A percentile compares a stretch with the other conserved stretches of the same genome.
These are phyloP conservation scores for Phytophthora melonis DNA, from an alignment of 352 stramenopile genomes.

Conservation along the genomic window DNA sequence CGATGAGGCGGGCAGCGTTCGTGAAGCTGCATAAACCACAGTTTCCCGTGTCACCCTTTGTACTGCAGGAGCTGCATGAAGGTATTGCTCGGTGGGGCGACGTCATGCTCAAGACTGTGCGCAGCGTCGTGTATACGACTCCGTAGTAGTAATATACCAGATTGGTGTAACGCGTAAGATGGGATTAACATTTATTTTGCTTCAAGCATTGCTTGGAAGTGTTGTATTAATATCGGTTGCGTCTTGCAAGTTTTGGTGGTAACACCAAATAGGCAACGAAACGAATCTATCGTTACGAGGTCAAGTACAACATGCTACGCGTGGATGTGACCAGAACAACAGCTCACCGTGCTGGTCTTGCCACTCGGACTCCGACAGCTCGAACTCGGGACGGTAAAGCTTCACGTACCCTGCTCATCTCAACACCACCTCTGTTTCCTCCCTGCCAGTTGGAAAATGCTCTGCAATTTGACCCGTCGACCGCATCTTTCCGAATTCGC, in stretches of 20 bases:
- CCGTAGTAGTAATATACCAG: conserved; percentile 11
- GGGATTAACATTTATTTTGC: no score
- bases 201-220: no score
- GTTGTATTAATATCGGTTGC: no score
- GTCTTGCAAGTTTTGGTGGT: no score
- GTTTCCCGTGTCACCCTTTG: conserved; percentile 31
- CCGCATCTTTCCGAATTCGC: no score
- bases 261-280: no score
- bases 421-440: no score
- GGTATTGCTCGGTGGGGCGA: conserved; percentile 42
- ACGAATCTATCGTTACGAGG: no score
- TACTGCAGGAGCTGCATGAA: conserved; percentile 39
- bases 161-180: no score
- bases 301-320: neutral
- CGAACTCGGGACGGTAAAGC: conserved; percentile 16
- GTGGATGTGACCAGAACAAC: neutral
- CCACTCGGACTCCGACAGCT: neutral
- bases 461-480: no score
- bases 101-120: conserved; percentile 46
- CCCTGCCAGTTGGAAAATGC: no score
- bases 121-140: conserved; percentile 41
- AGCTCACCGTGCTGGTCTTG: neutral
- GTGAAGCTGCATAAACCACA: conserved; percentile 39
- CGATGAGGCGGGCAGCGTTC: conserved; percentile 36
- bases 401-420: conserved; percentile 2